phyloP scores from a whole-genome alignment of 169 alveolate species.

The Theileria annulata region DNA sequence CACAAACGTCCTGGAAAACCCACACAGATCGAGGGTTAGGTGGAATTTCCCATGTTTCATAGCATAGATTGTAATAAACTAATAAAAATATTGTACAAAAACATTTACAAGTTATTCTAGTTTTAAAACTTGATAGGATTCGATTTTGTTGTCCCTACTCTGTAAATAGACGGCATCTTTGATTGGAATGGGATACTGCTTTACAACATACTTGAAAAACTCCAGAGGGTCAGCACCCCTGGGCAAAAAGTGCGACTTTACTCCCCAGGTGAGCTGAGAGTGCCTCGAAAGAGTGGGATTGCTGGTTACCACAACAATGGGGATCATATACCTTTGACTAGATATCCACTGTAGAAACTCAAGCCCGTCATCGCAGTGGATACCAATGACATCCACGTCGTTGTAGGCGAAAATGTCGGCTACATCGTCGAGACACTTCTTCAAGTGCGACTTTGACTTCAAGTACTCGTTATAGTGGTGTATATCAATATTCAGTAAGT shows the following conservation, averaged over 20 bases:
- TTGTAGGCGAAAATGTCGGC: constrained; percentile 22
- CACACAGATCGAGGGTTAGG: constrained; percentile 39
- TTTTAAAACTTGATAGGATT: constrained; percentile 3
- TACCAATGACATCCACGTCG: constrained; percentile 55
- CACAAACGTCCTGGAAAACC: constrained; percentile 21
- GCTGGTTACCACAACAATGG: constrained; percentile 69
- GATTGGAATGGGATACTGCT: constrained; percentile 2
- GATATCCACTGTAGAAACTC: constrained; percentile 74
- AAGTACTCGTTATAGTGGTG: constrained; percentile 20
- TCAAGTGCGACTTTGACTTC: constrained; percentile 13
- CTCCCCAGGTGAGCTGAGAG: constrained; percentile 76
- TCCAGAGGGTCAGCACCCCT: constrained; percentile 25
- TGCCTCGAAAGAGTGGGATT: constrained; percentile 65
- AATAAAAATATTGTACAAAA: background rate
- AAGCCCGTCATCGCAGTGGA: constrained; percentile 65
- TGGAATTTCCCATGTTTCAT: constrained; percentile 64
- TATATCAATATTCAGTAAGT: constrained; percentile 34
- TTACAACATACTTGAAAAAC: constrained; percentile 23
- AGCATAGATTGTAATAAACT: background rate
- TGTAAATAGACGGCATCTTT: constrained; percentile 34
- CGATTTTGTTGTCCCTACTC: constrained; percentile 22
- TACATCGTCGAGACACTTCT: constrained; percentile 6
- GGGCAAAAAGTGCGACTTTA: constrained; percentile 68
- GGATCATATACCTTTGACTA: constrained; percentile 65
- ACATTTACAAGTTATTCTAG: background rate